Evolutionary conservation across 1,284 basidiomycete species (phyloP), one percentile per base, ranked within the genome.

Genomic region (Chiua sp.): DNA sequence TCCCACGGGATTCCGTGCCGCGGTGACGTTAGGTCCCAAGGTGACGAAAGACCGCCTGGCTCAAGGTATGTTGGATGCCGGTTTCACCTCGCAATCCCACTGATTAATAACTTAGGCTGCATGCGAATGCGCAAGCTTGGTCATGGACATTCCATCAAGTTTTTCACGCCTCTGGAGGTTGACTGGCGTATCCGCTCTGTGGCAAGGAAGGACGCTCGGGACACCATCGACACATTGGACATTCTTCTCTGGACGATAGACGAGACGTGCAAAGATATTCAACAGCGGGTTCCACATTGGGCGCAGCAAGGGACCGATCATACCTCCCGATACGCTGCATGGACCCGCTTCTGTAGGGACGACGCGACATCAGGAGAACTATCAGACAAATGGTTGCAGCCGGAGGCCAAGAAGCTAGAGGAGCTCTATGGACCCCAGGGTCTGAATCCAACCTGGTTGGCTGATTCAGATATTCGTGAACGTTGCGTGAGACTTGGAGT

Each of bases 41-140:
- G 69, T 84, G 8, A 82, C 80, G 0, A 85, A 86, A 58, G 84
- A 86, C 65, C 72, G 79, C 53, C 62, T 86, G 5, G 70, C 79
- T 6, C 83, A 85, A 76, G 84, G 83, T 82, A 61, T 60, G 73
- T n/a, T n/a, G n/a, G n/a, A n/a, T n/a, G n/a, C n/a, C n/a, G n/a
- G n/a, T n/a, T n/a, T n/a, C n/a, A n/a, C n/a, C n/a, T n/a, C n/a
- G n/a, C n/a, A n/a, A n/a, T n/a, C n/a, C n/a, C 59, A 22, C 11
- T 44, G 42, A 44, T 11, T 22, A 20, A n/a, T n/a, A 42, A 15
- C 22, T 18, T 47, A 80, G 79, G 77, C 3, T 81, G 79, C 50
- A 80, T 80, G 80, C 72, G 79, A 32, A 77, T 84, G 82, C 74
- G 82, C 2, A 75, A 79, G 54, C 72, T 84, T 0, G 82, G 82